Evolutionary conservation across 176 grass and related monocot species (phyloP).

Genomic region (Urochloa ruziziensis): DNA sequence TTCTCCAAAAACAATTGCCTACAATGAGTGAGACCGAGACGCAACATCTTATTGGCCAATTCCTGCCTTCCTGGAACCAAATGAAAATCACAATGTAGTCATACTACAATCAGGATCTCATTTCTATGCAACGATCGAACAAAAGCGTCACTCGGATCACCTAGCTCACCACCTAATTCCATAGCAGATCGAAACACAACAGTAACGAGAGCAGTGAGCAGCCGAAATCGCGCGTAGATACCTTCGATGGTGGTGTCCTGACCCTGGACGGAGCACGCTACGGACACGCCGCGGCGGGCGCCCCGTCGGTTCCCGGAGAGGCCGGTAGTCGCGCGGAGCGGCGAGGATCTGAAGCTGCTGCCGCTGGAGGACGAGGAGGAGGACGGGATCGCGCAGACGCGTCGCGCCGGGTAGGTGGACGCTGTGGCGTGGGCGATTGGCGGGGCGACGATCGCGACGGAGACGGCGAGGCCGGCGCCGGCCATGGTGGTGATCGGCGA

Average conservation of each 20-base stretch:
- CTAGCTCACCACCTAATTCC: not conserved
- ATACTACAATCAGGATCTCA: not conserved
- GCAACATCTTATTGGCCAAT: not conserved
- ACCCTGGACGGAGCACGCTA: conserved; percentile 41
- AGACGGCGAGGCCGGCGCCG: conserved; percentile 29
- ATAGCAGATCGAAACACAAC: not conserved
- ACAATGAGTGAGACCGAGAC: not conserved
- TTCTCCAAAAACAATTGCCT: not conserved
- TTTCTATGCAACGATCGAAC: not conserved
- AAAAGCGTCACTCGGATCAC: not conserved
- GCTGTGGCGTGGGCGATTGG: not conserved
- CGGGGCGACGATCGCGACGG: conserved; percentile 18
- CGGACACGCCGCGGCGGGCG: conserved; percentile 11
- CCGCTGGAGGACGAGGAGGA: not conserved
- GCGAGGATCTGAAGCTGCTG: conserved; percentile 17
- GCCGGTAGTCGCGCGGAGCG: conserved; percentile 19
- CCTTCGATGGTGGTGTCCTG: conserved; percentile 61
- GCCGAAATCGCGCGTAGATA: conserved; percentile 2
- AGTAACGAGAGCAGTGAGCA: not conserved
- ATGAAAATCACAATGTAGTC: not conserved
- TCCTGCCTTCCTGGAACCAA: not conserved
- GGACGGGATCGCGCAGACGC: conserved; percentile 20
- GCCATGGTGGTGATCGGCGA: conserved; percentile 45
- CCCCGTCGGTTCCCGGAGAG: not conserved
- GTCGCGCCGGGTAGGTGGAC: not conserved